Conservation (phyloP, 2,329 filamentous ascomycete genomes). For the Sporothrix inflata region DNA sequence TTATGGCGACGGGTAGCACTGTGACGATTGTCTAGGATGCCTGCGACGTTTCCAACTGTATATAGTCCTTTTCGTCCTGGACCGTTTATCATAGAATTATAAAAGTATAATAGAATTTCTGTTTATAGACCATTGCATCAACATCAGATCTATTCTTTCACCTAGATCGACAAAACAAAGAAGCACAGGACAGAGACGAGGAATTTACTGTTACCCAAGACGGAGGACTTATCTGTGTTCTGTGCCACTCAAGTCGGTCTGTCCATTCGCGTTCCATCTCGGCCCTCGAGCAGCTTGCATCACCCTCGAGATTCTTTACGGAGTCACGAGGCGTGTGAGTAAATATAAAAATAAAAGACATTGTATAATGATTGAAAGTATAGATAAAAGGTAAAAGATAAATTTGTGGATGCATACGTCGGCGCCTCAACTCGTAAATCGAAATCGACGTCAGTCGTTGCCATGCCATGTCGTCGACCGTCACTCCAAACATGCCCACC, state of each 20-base stretch:
- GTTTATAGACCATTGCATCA: neutral
- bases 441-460: neutral
- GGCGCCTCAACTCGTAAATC: neutral
- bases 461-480: neutral
- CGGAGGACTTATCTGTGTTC: neutral
- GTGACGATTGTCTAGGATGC: conserved; percentile 23
- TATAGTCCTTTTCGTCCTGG: neutral
- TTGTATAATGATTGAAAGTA: neutral
- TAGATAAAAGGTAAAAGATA: neutral
- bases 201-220: neutral
- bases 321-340: neutral
- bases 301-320: neutral
- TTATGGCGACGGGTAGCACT: conserved; percentile 20
- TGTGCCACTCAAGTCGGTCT: neutral
- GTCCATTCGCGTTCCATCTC: neutral
- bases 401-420: neutral
- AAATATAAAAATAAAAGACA: neutral
- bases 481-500: neutral
- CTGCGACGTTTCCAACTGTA: neutral
- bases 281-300: neutral
- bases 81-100: neutral
- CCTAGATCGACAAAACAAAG: neutral
- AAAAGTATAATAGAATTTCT: neutral
- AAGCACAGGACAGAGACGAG: neutral
- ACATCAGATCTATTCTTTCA: neutral